Base-by-base conservation (phyloP, 345 rosid genomes). In the Syzygium aqueum region DNA sequence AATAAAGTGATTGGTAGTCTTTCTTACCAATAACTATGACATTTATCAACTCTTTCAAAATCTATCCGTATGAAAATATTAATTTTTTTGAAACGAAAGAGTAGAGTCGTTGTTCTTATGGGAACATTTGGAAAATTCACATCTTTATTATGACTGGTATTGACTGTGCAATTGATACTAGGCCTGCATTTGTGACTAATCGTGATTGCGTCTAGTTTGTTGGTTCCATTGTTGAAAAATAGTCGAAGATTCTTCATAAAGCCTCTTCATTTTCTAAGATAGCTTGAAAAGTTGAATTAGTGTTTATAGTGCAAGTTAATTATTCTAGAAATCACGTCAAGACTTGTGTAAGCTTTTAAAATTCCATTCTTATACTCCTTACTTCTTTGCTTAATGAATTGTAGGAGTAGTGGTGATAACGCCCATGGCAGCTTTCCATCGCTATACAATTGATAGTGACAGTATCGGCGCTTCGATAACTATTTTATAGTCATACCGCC, bases 401-500 rank as follows among this genome's bases (percentile, higher is more conserved):
- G 33, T 7, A 61, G 67, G 30, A 61, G 33, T n/a, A 5, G 3
- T n/a, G 67, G 17, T n/a, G 67, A 14, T 27, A 12, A 27, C 30
- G 13, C 30, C 3, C 30, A 9, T 0, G 30, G 67, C 17, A 3
- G 30, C 67, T 3, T 27, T 27, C 17, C 67, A 25, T 59, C 16
- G 2, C 67, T 12, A n/a, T 59, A 59, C 30, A 4, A 25, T 59
- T 2, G 65, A 59, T 3, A 27, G 0, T 27, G 30, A 59, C 15
- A 16, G 19, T 52, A 11, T 59, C 2, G 8, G 2, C 3, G 12
- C 23, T 54, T 7, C 0, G 12, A 0, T 23, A 5, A 3, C 61
- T 56, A 23, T 2, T 1, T 22, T 56, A 23, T 56, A 22, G 27
- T 56, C 23, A 22, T 56, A 23, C 2, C 1, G 0, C 5, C 5